Base-by-base conservation (phyloP, 2,329 filamentous ascomycete genomes). In the Scytalidium sp. region DNA sequence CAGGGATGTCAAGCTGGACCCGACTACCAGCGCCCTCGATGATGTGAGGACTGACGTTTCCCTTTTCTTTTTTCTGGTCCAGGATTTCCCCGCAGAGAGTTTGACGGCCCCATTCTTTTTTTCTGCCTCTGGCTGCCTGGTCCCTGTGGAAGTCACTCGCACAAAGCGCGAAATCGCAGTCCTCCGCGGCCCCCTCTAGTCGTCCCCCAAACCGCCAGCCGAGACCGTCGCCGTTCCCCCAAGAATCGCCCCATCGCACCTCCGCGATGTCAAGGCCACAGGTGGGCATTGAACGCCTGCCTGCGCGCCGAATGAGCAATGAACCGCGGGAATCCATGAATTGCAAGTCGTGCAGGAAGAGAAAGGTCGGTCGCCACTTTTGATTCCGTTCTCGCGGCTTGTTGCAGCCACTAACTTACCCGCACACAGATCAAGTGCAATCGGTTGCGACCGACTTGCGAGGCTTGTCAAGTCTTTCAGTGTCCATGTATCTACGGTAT, bases 261-360 rank as follows among this genome's bases (percentile, higher is more conserved):
- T 45, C 40, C 53, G 59, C 51, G 51, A 65, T 65, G 63, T 61
- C 63, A 46, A 56, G 62, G 49, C 62, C 64, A 41, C 63, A 64
- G 56, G 63, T 66, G 52, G 64, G 62, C 45, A 65, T 66, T 45
- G 64, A 66, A 57, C 56, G 64, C 53, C 58, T 66, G 27, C 64
- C 64, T 44, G 56, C 57, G 50, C 59, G 64, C 43, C 61, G 62
- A 46, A 61, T 65, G 61, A 65, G 61, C 57, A 64, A 65, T 56
- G 66, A 94, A 67, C 88, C 88, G 39, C 84, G 88, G 62, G 90
- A 95, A 75, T 88, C 88, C 27, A 96, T 96, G 90, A 96, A 96
- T 69, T 96, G 90, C 82, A 95, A 96, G 70, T 94, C 89, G 50
- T 96, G 90, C 75, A 83, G 90, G 60, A 95, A 95, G 71, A 80